A percentile compares a stretch with the other conserved stretches of the same genome.
Conservation (phyloP, 2,329 filamentous ascomycete genomes). For the Exserohilum turcica region DNA sequence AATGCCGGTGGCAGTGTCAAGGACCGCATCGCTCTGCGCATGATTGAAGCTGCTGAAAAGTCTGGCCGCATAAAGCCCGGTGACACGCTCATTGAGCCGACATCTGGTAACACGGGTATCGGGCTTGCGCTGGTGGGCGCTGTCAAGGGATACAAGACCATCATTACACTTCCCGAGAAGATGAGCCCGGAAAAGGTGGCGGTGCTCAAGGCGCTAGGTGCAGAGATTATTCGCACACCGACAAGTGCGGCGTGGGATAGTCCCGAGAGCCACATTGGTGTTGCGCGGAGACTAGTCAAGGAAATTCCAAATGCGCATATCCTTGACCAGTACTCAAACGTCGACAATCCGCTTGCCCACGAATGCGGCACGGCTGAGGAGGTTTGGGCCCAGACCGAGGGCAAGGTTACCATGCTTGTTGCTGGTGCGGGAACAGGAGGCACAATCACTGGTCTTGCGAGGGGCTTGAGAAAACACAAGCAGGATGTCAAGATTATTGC, state of each 20-base stretch:
- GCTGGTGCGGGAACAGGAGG: slow-evolving; percentile 95
- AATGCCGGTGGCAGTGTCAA: slow-evolving; percentile 94
- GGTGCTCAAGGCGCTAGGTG: slow-evolving; percentile 88
- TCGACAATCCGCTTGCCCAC: slow-evolving; percentile 90
- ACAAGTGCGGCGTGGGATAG: slow-evolving; percentile 94
- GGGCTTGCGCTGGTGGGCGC: slow-evolving; percentile 91
- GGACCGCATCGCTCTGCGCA: slow-evolving; percentile 92
- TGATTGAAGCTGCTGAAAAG: slow-evolving; percentile 95
- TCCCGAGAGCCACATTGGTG: slow-evolving; percentile 95
- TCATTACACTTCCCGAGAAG: slow-evolving; percentile 98
- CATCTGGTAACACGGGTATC: slow-evolving; percentile 97
- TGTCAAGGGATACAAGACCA: slow-evolving; percentile 97
- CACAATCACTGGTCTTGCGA: slow-evolving; percentile 88
- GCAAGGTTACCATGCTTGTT: slow-evolving; percentile 80
- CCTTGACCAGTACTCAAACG: slow-evolving; percentile 92
- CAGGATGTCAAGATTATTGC: slow-evolving; percentile 84
- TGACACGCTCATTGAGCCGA: slow-evolving; percentile 96
- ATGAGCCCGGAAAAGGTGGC: slow-evolving; percentile 99
- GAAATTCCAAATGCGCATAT: slow-evolving; percentile 98
- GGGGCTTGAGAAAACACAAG: slow-evolving; percentile 86
- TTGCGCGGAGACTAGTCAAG: slow-evolving; percentile 86
- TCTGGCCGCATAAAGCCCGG: slow-evolving; percentile 94
- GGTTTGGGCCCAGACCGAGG: slow-evolving; percentile 89
- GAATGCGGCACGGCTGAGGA: slow-evolving; percentile 94
- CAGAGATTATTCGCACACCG: slow-evolving; percentile 96